Evolutionary conservation across 352 stramenopile species (phyloP).

Genomic region (Globisporangium megalacanthum): DNA sequence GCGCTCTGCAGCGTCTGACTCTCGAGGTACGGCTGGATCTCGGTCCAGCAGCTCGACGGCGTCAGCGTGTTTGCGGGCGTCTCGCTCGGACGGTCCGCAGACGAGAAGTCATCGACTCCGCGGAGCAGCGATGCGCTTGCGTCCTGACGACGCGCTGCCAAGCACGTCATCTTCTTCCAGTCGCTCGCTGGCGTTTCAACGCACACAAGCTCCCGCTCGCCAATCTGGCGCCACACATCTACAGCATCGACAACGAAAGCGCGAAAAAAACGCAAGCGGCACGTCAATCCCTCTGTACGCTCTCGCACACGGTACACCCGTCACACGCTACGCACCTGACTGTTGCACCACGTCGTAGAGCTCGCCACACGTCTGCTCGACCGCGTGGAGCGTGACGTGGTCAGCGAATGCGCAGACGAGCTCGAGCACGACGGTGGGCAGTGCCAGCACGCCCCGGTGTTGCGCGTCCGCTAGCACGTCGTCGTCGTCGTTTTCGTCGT

Average conservation of each 20-base stretch:
- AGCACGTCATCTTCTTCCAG: conserved; percentile 49
- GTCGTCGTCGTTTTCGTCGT: not conserved
- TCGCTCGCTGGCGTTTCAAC: conserved; percentile 14
- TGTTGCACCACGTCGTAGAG: conserved; percentile 31
- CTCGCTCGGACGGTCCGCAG: conserved; percentile 44
- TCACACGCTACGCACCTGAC: conserved; percentile 23
- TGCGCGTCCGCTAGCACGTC: not conserved
- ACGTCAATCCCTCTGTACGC: not conserved
- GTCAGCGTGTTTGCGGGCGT: conserved; percentile 56
- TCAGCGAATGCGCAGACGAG: conserved; percentile 54
- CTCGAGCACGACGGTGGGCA: conserved; percentile 42
- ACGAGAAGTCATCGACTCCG: conserved; percentile 41
- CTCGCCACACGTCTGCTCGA: conserved; percentile 32
- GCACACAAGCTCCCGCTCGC: conserved; percentile 18
- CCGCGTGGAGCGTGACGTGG: conserved; percentile 42
- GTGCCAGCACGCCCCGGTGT: conserved; percentile 12
- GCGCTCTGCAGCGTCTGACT: conserved; percentile 23
- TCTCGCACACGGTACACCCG: not conserved
- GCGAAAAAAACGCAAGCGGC: conserved; percentile 6
- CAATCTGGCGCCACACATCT: conserved; percentile 45
- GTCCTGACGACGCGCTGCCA: conserved; percentile 23
- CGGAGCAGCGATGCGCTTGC: conserved; percentile 38
- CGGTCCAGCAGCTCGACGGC: conserved; percentile 61
- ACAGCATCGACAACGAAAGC: conserved; percentile 4
- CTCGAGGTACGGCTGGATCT: conserved; percentile 32